These are phyloP conservation scores for Podaxis carcinomalis DNA, from an alignment of 768 basidiomycete species.

Conservation along the genomic window DNA sequence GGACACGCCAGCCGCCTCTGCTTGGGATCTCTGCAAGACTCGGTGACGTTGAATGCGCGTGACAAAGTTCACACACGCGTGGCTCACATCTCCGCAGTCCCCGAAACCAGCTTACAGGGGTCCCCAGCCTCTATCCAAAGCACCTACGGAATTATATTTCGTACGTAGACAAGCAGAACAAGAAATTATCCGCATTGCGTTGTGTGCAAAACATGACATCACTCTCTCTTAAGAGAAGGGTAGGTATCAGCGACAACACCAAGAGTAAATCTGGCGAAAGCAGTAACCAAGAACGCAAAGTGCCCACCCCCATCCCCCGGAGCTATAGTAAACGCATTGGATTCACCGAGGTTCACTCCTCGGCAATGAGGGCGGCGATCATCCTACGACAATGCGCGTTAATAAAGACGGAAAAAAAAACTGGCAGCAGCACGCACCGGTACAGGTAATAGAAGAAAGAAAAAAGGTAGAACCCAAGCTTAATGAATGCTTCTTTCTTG, in stretches of 20 bases:
- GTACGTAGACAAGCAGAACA: not conserved
- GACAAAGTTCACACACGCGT: conserved; percentile 4
- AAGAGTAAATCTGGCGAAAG: not conserved
- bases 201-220: conserved; percentile 6
- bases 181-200: conserved; percentile 5
- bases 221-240: not conserved
- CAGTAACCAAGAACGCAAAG: not conserved
- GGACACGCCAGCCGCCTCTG: conserved; percentile 1
- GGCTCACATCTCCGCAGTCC: too few relatives aligned
- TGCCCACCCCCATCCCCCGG: not conserved
- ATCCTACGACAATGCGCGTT: conserved; percentile 41
- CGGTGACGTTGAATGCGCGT: conserved; percentile 15
- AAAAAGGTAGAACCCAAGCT: conserved; percentile 87
- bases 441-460: conserved; percentile 92
- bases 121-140: not conserved
- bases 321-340: not conserved
- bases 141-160: too few relatives aligned
- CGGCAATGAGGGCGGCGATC: conserved; percentile 81
- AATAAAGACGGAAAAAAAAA: not conserved
- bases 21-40: not conserved
- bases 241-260: not conserved
- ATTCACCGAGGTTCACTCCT: conserved; percentile 23
- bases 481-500: conserved; percentile 94
- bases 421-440: conserved; percentile 46
- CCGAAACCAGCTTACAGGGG: not conserved